Evolutionary conservation across 2,329 filamentous ascomycete genomes (phyloP), one percentile per base, ranked within the genome.

Genomic region (Aspergillus ibericus): DNA sequence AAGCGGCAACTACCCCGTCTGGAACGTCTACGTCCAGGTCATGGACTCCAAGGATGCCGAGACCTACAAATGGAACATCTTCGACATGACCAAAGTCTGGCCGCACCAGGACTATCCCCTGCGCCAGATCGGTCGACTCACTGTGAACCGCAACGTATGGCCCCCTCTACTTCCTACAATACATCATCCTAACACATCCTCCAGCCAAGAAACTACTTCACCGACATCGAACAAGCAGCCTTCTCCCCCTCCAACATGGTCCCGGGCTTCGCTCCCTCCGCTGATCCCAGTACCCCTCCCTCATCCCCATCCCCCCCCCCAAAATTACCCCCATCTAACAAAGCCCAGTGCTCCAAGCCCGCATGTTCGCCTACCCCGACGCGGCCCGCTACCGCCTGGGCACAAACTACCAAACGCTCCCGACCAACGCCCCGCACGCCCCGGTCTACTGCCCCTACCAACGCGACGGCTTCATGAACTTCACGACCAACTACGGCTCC

Each of bases 1-100:
- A 10, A 85, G 79, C 22, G 88, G 88, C 4, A 80, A 81, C 0
- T 92, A 81, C 64, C 89, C 90, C 9, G 87, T 85, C 66, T 93
- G 89, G 89, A 87, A 88, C 66, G 89, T 93, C 60, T 89, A 88
- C 48, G 88, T 95, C 13, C 90, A 93, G 69, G 80, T 87, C 7
- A 83, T 93, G 42, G 82, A 87, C 0, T 89, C 93, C 62, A 80
- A 79, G 4, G 81, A 86, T 42, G 86, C 92, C 70, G 81, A 93
- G 61, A 85, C 88, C 9, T 95, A 92, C 60, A 89, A 92, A 6
- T 92, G 92, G 63, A 91, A 95, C 68, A 88, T 93, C 42, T 84
- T 95, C 5, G 91, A 95, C 66, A 87, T 90, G 3, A 95, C 91
- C 55, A 93, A 93, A 76, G 75, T 93, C 10, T 93, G 90, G 89